These are phyloP conservation scores for Paraphaeosphaeria minitans DNA, from an alignment of 2,329 filamentous ascomycete genomes.

Conservation along the genomic window DNA sequence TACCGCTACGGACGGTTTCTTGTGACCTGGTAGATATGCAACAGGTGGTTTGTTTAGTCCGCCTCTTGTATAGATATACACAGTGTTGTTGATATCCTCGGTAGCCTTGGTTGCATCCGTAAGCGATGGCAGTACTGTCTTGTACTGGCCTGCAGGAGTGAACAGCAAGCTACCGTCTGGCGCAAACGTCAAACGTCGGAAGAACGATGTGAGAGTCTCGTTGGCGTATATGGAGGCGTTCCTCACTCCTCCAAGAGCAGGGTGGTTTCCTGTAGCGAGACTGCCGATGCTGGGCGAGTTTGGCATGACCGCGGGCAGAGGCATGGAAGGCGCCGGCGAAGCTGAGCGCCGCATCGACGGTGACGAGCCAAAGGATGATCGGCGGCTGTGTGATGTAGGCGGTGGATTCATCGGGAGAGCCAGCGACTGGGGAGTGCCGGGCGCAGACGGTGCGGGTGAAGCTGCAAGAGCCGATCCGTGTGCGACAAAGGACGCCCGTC, in stretches of 20 bases:
- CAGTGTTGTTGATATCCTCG: slow-evolving; percentile 93
- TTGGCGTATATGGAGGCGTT: slow-evolving; percentile 94
- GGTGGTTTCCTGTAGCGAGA: slow-evolving; percentile 49
- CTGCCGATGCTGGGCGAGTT: slow-evolving; percentile 82
- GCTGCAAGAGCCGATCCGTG: slow-evolving; percentile 58
- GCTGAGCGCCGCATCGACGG: slow-evolving; percentile 82
- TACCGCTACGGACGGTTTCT: slow-evolving; percentile 95
- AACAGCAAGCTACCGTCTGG: slow-evolving; percentile 93
- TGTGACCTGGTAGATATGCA: slow-evolving; percentile 92
- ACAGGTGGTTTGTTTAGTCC: slow-evolving; percentile 97
- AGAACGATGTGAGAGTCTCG: slow-evolving; percentile 96
- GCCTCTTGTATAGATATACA: slow-evolving; percentile 96
- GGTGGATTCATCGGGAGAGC: slow-evolving; percentile 96
- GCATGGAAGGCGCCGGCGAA: slow-evolving; percentile 91
- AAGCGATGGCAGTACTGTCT: slow-evolving; percentile 72
- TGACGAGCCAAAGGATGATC: slow-evolving; percentile 87
- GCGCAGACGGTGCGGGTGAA: slow-evolving; percentile 87
- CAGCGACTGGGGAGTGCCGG: slow-evolving; percentile 88
- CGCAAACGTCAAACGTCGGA: slow-evolving; percentile 89
- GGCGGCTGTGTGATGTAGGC: slow-evolving; percentile 84
- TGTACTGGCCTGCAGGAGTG: slow-evolving; percentile 94
- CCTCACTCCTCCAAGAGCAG: slow-evolving; percentile 56
- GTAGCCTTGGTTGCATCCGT: slow-evolving; percentile 71
- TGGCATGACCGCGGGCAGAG: slow-evolving; percentile 92
- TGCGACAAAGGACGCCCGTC: slow-evolving; percentile 67